phyloP scores from a whole-genome alignment of 257 asterid species.

The Phtheirospermum japonicum region DNA sequence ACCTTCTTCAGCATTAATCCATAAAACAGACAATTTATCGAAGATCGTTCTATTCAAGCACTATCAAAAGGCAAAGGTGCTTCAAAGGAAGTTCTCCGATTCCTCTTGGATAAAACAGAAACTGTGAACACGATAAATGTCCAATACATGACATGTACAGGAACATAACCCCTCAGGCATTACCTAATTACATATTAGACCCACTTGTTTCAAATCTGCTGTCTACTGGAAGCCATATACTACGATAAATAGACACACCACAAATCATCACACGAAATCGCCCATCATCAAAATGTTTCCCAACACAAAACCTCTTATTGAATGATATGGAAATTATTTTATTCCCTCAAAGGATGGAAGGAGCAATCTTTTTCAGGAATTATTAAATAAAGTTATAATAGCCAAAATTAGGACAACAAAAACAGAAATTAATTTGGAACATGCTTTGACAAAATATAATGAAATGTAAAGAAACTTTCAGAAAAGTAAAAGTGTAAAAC shows the following conservation, averaged over 20 bases:
- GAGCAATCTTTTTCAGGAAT: neutral
- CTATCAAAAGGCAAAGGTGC: neutral
- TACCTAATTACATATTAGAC: neutral
- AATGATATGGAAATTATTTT: neutral
- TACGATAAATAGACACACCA: neutral
- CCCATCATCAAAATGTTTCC: slow-evolving; percentile 1
- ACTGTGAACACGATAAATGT: slow-evolving; percentile 8
- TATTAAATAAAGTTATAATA: neutral
- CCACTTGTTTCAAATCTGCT: slow-evolving; percentile 4
- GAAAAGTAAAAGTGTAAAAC: neutral
- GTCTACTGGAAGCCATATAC: neutral
- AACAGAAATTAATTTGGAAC: neutral
- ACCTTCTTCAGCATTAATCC: slow-evolving; percentile 10
- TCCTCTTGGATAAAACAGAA: slow-evolving; percentile 9
- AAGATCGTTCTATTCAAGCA: slow-evolving; percentile 15
- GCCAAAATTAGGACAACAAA: neutral
- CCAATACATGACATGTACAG: slow-evolving; percentile 6
- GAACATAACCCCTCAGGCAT: neutral
- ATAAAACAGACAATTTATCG: slow-evolving; percentile 9
- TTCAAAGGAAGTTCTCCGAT: slow-evolving; percentile 16
- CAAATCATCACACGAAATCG: neutral
- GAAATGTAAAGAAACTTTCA: neutral
- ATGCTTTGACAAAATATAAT: neutral
- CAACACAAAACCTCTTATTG: neutral
- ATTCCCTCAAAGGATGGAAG: neutral